Percentiles rank a stretch among this genome's conserved stretches.
Conservation (phyloP, 2,329 filamentous ascomycete genomes). For the Westerdykella aurantiaca region DNA sequence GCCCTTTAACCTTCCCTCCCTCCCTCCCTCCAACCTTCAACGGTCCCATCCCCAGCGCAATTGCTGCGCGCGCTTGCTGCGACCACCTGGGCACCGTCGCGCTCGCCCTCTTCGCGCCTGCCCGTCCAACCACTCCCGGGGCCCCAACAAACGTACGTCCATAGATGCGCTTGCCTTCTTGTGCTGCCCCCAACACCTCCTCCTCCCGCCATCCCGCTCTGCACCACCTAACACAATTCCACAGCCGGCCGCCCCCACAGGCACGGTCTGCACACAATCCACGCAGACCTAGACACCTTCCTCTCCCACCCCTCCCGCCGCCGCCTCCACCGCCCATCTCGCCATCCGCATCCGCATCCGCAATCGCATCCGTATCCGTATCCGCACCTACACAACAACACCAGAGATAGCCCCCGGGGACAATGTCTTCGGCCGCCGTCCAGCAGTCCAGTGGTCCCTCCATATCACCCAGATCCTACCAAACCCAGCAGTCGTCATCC, state of each 20-base stretch:
- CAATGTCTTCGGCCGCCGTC: slow-evolving; percentile 37
- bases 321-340: slow-evolving; percentile 2
- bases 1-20: too few species aligned
- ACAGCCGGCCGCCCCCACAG: background rate
- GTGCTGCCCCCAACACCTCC: background rate
- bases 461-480: slow-evolving; percentile 23
- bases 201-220: slow-evolving; percentile 1
- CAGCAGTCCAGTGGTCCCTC: slow-evolving; percentile 21
- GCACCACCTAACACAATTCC: background rate
- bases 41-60: background rate
- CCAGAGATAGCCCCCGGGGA: slow-evolving; percentile 4
- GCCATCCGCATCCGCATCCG: too few species aligned
- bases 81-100: background rate
- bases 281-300: slow-evolving; percentile 1
- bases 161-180: too few species aligned
- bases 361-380: too few species aligned
- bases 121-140: too few species aligned
- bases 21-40: too few species aligned
- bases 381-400: slow-evolving; percentile 2
- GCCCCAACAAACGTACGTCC: too few species aligned
- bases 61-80: background rate
- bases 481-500: slow-evolving; percentile 22
- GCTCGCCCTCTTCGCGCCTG: background rate
- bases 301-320: slow-evolving; percentile 1
- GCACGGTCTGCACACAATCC: background rate